Percentiles rank a stretch among this genome's conserved stretches.
phyloP scores from a whole-genome alignment of 2,329 filamentous ascomycete species.

The Alternaria ventricosa region DNA sequence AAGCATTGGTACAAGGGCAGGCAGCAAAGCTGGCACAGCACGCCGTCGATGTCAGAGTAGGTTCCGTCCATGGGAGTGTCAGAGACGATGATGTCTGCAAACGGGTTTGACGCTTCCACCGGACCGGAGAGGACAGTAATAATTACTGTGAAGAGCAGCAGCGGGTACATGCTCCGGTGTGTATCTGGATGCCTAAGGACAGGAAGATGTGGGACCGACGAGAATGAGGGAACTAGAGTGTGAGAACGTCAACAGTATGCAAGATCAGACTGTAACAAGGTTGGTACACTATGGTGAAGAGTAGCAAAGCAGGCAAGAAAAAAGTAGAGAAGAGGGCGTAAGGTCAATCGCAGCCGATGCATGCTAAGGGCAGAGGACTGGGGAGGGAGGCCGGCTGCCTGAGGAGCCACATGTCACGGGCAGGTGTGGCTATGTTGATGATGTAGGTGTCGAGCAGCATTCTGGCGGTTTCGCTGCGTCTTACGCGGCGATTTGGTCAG shows the following conservation, averaged over 20 bases:
- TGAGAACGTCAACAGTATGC: background rate
- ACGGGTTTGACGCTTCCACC: slow-evolving; percentile 33
- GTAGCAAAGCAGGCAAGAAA: slow-evolving; percentile 10
- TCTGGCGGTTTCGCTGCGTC: slow-evolving; percentile 23
- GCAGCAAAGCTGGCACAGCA: slow-evolving; percentile 37
- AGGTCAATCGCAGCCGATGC: slow-evolving; percentile 10
- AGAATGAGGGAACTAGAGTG: background rate
- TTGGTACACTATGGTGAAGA: background rate
- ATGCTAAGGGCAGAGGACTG: slow-evolving; percentile 20
- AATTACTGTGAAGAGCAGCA: slow-evolving; percentile 35
- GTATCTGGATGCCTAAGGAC: slow-evolving; percentile 32
- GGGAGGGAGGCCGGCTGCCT: slow-evolving; percentile 33
- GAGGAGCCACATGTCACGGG: slow-evolving; percentile 28
- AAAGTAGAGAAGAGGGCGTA: slow-evolving; percentile 23
- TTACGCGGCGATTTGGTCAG: slow-evolving; percentile 29
- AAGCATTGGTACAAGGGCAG: slow-evolving; percentile 27
- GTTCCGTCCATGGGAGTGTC: slow-evolving; percentile 26
- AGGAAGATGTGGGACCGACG: slow-evolving; percentile 11
- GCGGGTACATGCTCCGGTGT: slow-evolving; percentile 37
- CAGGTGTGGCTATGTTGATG: slow-evolving; percentile 37
- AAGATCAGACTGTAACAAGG: slow-evolving; percentile 2
- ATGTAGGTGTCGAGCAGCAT: slow-evolving; percentile 21
- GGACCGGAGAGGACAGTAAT: slow-evolving; percentile 35
- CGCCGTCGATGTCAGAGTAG: slow-evolving; percentile 35
- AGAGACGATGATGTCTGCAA: slow-evolving; percentile 31